Evolutionary conservation across 148 eudicot genomes (phyloP).

Genomic region (Drosera capensis): DNA sequence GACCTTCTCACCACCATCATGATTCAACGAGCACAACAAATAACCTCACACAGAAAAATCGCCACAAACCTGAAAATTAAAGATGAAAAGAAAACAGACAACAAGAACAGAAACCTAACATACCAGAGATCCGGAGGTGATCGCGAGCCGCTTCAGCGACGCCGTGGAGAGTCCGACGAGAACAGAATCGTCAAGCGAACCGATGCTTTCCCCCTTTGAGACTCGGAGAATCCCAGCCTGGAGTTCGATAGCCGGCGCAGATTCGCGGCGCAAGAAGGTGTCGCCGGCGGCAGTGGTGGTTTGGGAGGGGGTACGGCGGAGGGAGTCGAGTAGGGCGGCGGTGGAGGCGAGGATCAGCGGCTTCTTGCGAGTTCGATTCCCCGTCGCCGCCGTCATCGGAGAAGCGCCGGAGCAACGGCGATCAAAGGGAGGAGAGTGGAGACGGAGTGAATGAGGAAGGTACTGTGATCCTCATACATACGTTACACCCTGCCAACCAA

Average conservation of each 20-base stretch:
- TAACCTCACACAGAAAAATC: neutral
- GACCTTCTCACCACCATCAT: too few species aligned
- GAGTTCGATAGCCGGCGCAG: conserved; percentile 15
- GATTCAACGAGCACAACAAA: too few species aligned
- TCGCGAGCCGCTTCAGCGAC: conserved; percentile 48
- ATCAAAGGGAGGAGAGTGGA: too few species aligned
- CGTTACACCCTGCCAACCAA: too few species aligned
- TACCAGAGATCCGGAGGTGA: conserved; percentile 80
- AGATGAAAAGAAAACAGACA: neutral
- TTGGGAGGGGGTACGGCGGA: conserved; percentile 13
- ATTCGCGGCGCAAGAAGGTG: conserved; percentile 8
- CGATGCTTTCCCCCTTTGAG: too few species aligned
- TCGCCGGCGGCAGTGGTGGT: neutral
- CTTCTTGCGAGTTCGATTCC: too few species aligned
- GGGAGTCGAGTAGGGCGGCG: conserved; percentile 40
- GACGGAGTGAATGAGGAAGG: too few species aligned
- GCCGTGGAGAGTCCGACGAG: conserved; percentile 57
- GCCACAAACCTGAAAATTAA: neutral
- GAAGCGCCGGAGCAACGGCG: too few species aligned
- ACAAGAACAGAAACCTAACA: neutral
- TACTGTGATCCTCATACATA: too few species aligned
- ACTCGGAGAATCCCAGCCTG: conserved; percentile 43
- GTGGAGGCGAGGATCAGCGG: conserved; percentile 76
- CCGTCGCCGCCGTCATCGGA: too few species aligned
- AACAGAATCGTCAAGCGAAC: conserved; percentile 42